Base-by-base conservation (phyloP, 2,329 filamentous ascomycete genomes). In the Clonostachys byssicola region DNA sequence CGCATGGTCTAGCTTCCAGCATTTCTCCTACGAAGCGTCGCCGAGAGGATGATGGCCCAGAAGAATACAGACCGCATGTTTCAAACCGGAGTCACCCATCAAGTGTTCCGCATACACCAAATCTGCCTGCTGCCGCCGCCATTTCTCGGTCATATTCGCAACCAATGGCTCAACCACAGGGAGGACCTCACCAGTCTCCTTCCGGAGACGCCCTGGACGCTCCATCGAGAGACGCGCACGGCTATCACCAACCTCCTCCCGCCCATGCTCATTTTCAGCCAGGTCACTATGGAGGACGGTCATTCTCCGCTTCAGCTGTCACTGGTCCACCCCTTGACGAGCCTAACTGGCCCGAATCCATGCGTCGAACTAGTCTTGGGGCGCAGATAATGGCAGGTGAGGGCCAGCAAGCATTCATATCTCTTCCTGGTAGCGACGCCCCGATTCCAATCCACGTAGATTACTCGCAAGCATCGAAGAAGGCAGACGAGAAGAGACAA, bases 401-500 rank as follows among this genome's bases (percentile, higher is more conserved):
- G 38, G 62, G 62, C 20, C 65, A 67, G 40, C 64, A 68, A 44
- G 65, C 64, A n/a, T 65, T 59, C 44, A 66, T 69, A 63, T 62
- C 61, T 12, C 51, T 69, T 10, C 67, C 67, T 5, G 65, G 66
- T 16, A 66, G 58, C 34, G 65, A 67, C 34, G 61, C 59, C 6
- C 63, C 65, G 4, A 77, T 81, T 40, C 65, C 74, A 10, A 81
- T 92, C 43, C 84, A 85, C 13, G 83, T 92, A 10, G 89, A 95
- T 61, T 83, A 88, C 40, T 86, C 89, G 55, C 86, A 89, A 56
- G 90, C 86, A 12, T 95, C 90, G 12, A 86, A 85, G 54, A 83
- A 89, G 56, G 88, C 89, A 38, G 88, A 94, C 58, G 89, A 95
- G 64, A 95, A 94, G 68, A 78, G 90, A 47, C 85, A 87, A 63